These are phyloP conservation scores for Aspergillus brasiliensis DNA, from an alignment of 2,329 filamentous ascomycete species.

Conservation along the genomic window DNA sequence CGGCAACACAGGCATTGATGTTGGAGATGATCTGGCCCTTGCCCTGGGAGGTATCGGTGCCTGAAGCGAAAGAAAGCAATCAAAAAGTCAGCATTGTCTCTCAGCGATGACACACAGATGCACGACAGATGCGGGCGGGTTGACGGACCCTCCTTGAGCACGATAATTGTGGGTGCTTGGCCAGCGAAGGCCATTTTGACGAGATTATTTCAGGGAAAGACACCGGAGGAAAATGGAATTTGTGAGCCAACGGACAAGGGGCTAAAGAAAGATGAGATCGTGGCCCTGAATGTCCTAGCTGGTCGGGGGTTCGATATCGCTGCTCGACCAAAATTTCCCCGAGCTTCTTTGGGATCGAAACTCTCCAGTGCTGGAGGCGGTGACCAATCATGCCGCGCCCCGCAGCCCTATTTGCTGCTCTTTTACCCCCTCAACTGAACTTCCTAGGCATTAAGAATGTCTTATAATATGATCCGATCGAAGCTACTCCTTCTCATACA, in stretches of 20 bases:
- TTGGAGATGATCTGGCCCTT: conserved; percentile 96
- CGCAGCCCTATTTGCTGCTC: conserved; percentile 18
- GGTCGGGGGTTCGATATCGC: conserved; percentile 34
- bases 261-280: conserved; percentile 26
- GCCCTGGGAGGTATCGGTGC: conserved; percentile 95
- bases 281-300: conserved; percentile 31
- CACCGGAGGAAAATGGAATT: conserved; percentile 17
- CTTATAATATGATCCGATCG: too few relatives aligned
- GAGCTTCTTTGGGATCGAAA: conserved; percentile 37
- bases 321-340: conserved; percentile 46
- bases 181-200: conserved; percentile 88
- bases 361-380: conserved; percentile 34
- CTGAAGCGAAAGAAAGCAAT: conserved; percentile 50
- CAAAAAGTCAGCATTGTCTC: conserved; percentile 28
- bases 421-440: not conserved
- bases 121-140: conserved; percentile 28
- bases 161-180: conserved; percentile 96
- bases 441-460: not conserved
- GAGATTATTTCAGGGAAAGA: conserved; percentile 23
- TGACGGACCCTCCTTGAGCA: conserved; percentile 88
- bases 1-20: conserved; percentile 96
- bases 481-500: too few relatives aligned
- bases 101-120: conserved; percentile 19
- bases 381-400: conserved; percentile 36
- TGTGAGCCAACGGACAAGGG: conserved; percentile 7